Evolutionary conservation across 352 stramenopile genomes (phyloP).

Genomic region (Phytophthora europaea): DNA sequence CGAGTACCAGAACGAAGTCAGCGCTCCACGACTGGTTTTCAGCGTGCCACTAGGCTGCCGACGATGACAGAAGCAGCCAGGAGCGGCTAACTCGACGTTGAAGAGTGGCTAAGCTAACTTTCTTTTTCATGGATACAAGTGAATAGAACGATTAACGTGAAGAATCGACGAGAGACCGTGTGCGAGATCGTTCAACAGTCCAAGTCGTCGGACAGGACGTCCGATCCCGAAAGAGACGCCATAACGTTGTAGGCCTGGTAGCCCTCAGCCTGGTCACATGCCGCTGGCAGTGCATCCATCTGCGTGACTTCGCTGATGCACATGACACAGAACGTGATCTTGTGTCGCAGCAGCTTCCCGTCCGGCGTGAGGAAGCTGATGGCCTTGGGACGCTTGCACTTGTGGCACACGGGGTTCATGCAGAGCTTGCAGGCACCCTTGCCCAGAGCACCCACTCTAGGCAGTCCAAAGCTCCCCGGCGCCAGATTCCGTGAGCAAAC

Average conservation of each 20-base stretch:
- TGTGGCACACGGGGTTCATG: conserved; percentile 39
- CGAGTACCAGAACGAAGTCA: too few species aligned
- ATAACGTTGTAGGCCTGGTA: conserved; percentile 50
- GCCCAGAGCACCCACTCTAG: conserved; percentile 19
- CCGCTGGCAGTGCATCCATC: conserved; percentile 40
- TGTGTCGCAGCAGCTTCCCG: conserved; percentile 38
- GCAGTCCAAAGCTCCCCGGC: conserved; percentile 27
- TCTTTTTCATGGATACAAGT: too few species aligned
- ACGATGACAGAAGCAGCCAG: too few species aligned
- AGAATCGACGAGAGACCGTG: not conserved
- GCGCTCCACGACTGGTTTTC: too few species aligned
- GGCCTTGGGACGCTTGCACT: conserved; percentile 40
- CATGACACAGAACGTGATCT: conserved; percentile 48
- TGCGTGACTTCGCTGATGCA: conserved; percentile 51
- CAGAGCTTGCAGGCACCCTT: conserved; percentile 49
- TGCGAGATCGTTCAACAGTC: conserved; percentile 1
- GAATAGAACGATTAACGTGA: not conserved
- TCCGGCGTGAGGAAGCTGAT: conserved; percentile 47
- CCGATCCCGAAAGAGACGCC: conserved; percentile 40
- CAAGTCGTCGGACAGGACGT: conserved; percentile 40
- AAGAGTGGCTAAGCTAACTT: too few species aligned
- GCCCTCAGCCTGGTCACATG: conserved; percentile 37
- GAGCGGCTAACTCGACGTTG: too few species aligned
- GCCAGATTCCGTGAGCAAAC: conserved; percentile 32
- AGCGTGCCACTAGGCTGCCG: too few species aligned